These are phyloP conservation scores for Penicillium rolfsii DNA, from an alignment of 2,329 filamentous ascomycete genomes.

Conservation along the genomic window DNA sequence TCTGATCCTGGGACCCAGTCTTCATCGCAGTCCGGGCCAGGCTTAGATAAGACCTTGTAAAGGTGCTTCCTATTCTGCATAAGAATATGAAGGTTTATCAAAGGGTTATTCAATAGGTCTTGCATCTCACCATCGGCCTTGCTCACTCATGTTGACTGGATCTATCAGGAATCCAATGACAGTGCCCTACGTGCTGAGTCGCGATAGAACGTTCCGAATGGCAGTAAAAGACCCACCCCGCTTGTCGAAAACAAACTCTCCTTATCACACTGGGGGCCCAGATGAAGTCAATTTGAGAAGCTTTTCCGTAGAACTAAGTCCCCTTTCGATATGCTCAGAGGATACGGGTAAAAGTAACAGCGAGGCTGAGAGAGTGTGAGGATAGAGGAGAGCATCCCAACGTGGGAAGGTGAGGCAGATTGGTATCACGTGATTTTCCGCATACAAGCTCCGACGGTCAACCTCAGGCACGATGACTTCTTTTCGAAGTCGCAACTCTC, in stretches of 20 bases:
- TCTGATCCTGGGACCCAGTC: constrained; percentile 57
- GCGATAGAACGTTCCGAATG: not conserved
- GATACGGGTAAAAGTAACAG: not conserved
- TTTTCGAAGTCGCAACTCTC: constrained; percentile 21
- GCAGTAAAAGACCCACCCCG: constrained; percentile 3
- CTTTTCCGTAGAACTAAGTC: not conserved
- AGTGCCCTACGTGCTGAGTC: not conserved
- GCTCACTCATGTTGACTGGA: constrained; percentile 6
- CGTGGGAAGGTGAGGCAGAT: constrained; percentile 18
- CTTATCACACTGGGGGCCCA: not conserved
- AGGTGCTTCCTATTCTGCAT: constrained; percentile 71
- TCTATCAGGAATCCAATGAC: constrained; percentile 4
- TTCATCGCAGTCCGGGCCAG: constrained; percentile 79
- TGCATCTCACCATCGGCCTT: constrained; percentile 23
- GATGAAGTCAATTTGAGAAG: not conserved
- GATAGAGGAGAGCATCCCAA: constrained; percentile 19
- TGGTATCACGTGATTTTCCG: constrained; percentile 33
- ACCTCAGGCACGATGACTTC: constrained; percentile 22
- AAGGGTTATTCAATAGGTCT: too few species aligned
- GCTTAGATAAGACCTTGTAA: constrained; percentile 74
- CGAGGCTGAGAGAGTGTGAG: constrained; percentile 10
- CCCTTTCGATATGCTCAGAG: too few species aligned
- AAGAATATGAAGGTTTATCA: constrained; percentile 11
- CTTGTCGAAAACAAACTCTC: not conserved
- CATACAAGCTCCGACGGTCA: constrained; percentile 28